Conservation (phyloP, 2,329 filamentous ascomycete species). For the Ascochyta clinopodiicola region DNA sequence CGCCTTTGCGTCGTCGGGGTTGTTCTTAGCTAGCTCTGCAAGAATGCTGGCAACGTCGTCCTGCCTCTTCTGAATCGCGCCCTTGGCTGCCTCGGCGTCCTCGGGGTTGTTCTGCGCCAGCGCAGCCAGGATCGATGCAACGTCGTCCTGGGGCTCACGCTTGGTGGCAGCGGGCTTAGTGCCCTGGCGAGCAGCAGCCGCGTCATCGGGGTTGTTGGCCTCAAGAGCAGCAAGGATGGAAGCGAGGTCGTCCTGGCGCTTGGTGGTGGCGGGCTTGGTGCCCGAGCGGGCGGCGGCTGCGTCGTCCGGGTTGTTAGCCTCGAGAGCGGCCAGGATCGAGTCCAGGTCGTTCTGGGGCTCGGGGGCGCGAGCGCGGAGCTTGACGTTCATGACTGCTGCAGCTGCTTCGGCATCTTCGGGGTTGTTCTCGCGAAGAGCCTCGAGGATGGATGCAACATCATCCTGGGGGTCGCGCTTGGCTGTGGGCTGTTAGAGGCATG, state of each 20-base stretch:
- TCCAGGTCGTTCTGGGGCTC: conserved; percentile 29
- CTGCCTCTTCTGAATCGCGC: conserved; percentile 22
- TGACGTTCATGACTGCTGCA: conserved; percentile 34
- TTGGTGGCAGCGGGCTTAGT: conserved; percentile 2
- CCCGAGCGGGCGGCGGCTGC: conserved; percentile 28
- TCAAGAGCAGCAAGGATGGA: conserved; percentile 27
- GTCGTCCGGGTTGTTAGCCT: conserved; percentile 33
- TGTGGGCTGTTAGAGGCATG: conserved; percentile 3
- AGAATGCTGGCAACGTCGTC: conserved; percentile 28
- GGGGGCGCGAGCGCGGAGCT: conserved; percentile 28
- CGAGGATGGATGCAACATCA: conserved; percentile 36
- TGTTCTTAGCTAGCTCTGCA: conserved; percentile 25
- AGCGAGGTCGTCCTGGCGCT: conserved; percentile 27
- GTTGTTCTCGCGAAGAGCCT: conserved; percentile 37
- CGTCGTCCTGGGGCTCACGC: conserved; percentile 18
- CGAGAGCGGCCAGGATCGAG: conserved; percentile 32
- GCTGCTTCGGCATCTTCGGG: conserved; percentile 36
- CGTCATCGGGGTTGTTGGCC: conserved; percentile 26
- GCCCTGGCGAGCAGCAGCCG: conserved; percentile 24
- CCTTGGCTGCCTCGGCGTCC: conserved; percentile 23
- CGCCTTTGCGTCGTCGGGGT: conserved; percentile 26
- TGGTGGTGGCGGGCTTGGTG: conserved; percentile 5
- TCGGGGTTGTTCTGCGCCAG: conserved; percentile 25
- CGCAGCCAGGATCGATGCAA: conserved; percentile 21
- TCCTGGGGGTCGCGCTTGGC: conserved; percentile 27